These are phyloP conservation scores for Lactifluus rugatus DNA, from an alignment of 768 basidiomycete genomes.

Conservation along the genomic window DNA sequence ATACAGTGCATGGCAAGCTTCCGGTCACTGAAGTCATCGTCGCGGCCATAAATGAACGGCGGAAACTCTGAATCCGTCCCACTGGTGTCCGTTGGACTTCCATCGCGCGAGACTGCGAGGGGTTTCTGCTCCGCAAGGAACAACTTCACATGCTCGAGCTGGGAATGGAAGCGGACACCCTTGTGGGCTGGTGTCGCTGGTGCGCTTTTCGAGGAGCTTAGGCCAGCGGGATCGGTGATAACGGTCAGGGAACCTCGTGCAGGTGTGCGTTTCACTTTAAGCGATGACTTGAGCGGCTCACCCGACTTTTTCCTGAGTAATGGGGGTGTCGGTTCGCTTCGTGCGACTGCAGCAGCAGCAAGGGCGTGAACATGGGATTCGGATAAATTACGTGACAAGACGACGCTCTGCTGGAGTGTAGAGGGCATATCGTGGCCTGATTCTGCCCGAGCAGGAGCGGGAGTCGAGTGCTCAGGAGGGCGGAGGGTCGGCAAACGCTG, in stretches of 20 bases:
- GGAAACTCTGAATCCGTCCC: constrained; percentile 75
- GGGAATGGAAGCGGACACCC: constrained; percentile 85
- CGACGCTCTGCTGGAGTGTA: not conserved
- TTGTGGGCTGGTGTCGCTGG: constrained; percentile 78
- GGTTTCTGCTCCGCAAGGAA: constrained; percentile 95
- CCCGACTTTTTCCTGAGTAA: constrained; percentile 87
- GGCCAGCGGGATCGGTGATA: constrained; percentile 32
- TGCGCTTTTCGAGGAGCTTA: constrained; percentile 50
- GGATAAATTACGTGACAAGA: constrained; percentile 13
- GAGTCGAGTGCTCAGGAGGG: constrained; percentile 36
- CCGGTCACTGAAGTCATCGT: constrained; percentile 26
- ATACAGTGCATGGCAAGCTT: constrained; percentile 50
- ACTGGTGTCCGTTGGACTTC: constrained; percentile 78
- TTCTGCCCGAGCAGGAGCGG: constrained; percentile 30
- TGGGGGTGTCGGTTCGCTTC: not conserved
- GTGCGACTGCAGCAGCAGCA: constrained; percentile 4
- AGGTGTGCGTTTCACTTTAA: constrained; percentile 56
- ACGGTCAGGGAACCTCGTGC: constrained; percentile 43
- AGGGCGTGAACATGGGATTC: constrained; percentile 17
- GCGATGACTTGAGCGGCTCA: constrained; percentile 82
- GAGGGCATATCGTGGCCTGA: constrained; percentile 12
- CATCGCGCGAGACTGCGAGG: constrained; percentile 83
- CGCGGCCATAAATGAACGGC: constrained; percentile 48
- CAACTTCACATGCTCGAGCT: constrained; percentile 89
- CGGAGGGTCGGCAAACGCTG: constrained; percentile 21